Conservation (phyloP, 768 basidiomycete genomes). For the Rhizopogon roseolus region DNA sequence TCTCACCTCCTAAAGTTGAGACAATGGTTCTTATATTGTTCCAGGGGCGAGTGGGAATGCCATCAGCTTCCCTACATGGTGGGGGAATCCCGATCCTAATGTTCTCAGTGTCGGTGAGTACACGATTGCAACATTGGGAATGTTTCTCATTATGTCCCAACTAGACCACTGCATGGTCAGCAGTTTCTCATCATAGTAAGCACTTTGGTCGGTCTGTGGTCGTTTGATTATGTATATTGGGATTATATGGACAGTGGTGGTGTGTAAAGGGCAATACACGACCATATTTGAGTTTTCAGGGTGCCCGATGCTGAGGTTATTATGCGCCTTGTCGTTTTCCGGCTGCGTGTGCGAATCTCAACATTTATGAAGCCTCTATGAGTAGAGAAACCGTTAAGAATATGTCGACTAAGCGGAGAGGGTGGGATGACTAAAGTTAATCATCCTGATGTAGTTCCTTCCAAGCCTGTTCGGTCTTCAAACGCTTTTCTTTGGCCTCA, state of each 20-base stretch:
- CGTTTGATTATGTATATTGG: not conserved
- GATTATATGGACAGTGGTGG: no score
- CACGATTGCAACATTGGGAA: not conserved
- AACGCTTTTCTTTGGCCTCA: slow-evolving; percentile 49
- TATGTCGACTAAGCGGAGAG: not conserved
- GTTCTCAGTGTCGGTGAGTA: slow-evolving; percentile 10
- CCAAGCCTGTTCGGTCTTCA: slow-evolving; percentile 54
- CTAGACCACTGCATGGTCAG: not conserved
- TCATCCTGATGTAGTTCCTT: slow-evolving; percentile 55
- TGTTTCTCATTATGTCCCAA: not conserved
- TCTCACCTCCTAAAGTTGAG: not conserved
- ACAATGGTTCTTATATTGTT: slow-evolving; percentile 28
- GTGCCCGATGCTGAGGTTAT: not conserved
- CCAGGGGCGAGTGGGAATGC: slow-evolving; percentile 37
- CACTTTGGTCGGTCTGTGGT: not conserved
- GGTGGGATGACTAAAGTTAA: slow-evolving; percentile 7
- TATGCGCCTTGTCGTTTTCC: not conserved
- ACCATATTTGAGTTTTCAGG: not conserved
- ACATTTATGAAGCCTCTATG: not conserved
- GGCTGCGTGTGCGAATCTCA: not conserved
- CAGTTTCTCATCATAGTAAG: not conserved
- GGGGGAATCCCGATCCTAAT: slow-evolving; percentile 22
- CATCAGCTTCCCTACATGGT: slow-evolving; percentile 45
- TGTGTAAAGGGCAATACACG: not conserved
- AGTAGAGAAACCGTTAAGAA: not conserved